Evolutionary conservation across 2,329 filamentous ascomycete genomes (phyloP), one percentile per base, ranked within the genome.

Genomic region (Xylaria sp.): DNA sequence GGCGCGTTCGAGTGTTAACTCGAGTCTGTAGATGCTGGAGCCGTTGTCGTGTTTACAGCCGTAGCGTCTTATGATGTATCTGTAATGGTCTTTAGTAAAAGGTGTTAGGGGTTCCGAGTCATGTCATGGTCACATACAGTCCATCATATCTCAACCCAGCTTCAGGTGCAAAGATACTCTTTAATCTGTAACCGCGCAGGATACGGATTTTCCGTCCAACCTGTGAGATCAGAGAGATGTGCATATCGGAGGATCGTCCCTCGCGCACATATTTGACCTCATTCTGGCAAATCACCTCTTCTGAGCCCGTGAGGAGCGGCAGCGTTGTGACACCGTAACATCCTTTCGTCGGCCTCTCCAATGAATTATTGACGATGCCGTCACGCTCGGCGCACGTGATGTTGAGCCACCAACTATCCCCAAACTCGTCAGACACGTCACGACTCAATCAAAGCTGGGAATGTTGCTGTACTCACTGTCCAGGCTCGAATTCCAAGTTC

Each of bases 141-240:
- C 83, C 83, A 66, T 86, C 83, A 62, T 84, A 85, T 60, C 83
- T 74, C 34, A 85, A 67, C 1, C 83, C 83, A 1, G 74, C 79
- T 42, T 68, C 67, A 0, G 83, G 83, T 3, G 83, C 80, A 59
- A 79, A 75, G 1, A 76, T 73, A 58, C 82, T 84, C 62, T 76
- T 76, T 18, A 85, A 73, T 37, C 70, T 71, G 61, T 80, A 72
- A 2, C 82, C 81, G 52, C 83, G 72, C 23, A 86, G 68, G n/a
- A 86, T 73, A 16, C 81, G 78, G 50, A 84, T 76, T 9, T 75
- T 73, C 4, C 74, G 73, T 13, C 82, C 82, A 23, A 81, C 77
- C 51, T 79, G 75, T 1, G 75, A 75, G 44, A 85, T 73, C 8
- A 84, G 70, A 1, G 76, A 74, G 30, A 79, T 70, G 50, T 79